Base-by-base conservation (phyloP, 257 asterid species). In the Orobanche coerulescens region DNA sequence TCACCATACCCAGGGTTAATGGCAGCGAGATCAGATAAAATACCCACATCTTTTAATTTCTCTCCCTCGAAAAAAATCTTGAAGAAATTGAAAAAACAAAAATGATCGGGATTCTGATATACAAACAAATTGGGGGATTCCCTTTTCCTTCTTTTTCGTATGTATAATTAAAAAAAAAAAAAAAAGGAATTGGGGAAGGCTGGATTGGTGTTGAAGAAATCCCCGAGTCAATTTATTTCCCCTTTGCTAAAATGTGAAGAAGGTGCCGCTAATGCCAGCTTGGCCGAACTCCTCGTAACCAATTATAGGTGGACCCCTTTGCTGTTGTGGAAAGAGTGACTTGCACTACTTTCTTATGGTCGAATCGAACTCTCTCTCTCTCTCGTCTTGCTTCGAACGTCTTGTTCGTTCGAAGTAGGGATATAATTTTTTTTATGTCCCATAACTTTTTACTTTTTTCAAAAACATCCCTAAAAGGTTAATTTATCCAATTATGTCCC, bases 11-110 rank as follows among this genome's bases (percentile, higher is more conserved):
- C 60, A 93, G 81, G 80, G 97, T 86, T 76, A 93, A 66, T 48
- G 95, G 97, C 78, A 93, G 80, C 73, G 97, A 89, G 90, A 93
- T 89, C 96, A 93, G 66, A 81, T 93, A 93, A 55, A 93, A 93
- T 34, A 89, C 94, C 99, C 99, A 93, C 99, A 91, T 91, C 76
- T 75, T 82, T 39, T 7, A 40, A 71, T 46, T 55, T 48, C 47
- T 57, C 34, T 51, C 43, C 66, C 57, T 23, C 55, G 37, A 48
- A 59, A 18, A 7, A 53, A 5, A 23, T 4, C 25, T 25, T 6
- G 24, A 49, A 36, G 60, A 66, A 68, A 52, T 64, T 55, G 59
- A 54, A 12, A 19, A 40, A 15, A 42, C 1, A 31, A 65, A 14
- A 18, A 47, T 15, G 61, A 66, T 53, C 67, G 49, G 65, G 24